Evolutionary conservation across 2,329 filamentous ascomycete species (phyloP), one percentile per base, ranked within the genome.

Genomic region (Exophiala alcalophila): DNA sequence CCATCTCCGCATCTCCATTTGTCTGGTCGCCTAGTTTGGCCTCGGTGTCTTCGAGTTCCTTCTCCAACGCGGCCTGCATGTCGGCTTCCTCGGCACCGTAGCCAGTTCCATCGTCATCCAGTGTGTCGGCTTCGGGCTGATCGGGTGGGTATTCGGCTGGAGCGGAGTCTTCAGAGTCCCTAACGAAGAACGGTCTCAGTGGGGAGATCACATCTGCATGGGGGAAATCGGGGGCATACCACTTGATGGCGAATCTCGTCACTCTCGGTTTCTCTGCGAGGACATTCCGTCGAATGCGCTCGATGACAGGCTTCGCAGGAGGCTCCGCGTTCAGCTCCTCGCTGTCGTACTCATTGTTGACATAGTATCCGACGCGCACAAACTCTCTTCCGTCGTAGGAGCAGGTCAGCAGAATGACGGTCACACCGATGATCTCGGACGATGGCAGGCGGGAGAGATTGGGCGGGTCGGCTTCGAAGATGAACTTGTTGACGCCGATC

Each of bases 311-410:
- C 73, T 95, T 95, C 44, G 88, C 77, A 5, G 92, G 92, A 7
- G 92, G 92, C 58, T 97, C 90, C 33, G 84, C 81, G 58, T 81
- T 84, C 52, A 98, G 77, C 65, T 94, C 87, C 59, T 94, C 88
- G 18, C 86, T 85, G 57, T 94, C 88, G 66, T 98, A 98, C 67
- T 98, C 94, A 61, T 98, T 98, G 76, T 97, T 98, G 60, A 98
- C 92, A 58, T 98, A 98, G 78, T 98, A 98, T 50, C 92, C 92
- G 28, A 98, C 91, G 55, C 92, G 89, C 26, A 98, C 89, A 60
- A 98, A 98, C 67, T 98, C 92, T 61, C 92, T 82, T 40, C 86
- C 85, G 60, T 98, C 92, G 70, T 98, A 98, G 65, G 88, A 86
- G 70, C 92, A 97, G 44, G 89, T 95, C 55, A 98, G 78, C 42